Base-by-base conservation (phyloP, 176 grass and related monocot species). In the maize (Zea mays) region DNA sequence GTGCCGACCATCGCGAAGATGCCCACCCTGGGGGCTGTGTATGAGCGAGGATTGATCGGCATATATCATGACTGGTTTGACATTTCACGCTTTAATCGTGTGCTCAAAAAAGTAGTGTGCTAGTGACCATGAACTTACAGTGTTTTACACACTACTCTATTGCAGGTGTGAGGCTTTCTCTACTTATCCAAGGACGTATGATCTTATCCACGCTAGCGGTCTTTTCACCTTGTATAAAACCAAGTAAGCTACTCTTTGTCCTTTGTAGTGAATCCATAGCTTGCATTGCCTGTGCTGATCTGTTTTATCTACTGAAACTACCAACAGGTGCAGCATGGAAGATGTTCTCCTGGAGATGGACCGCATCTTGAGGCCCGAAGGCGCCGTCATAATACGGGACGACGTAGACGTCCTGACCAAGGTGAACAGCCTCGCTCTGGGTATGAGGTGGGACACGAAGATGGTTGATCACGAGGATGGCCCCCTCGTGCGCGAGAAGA, bases 51-150 rank as follows among this genome's bases (percentile, higher is more conserved):
- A 38, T 66, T 97, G 82, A 92, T 97, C 64, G 93, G 93, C 79
- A 97, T 92, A 79, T 97, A 97, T 58, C 93, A 97, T 73, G 90
- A 97, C 71, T 97, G 93, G 93, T 97, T 90, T 74, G 84, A 0
- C 40, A 43, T 52, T 77, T 55, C 20, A 77, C 12, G 5, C 54
- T 46, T 21, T 41, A 72, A 38, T 66, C 8, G 5, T 61, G 5
- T 10, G 36, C 56, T 52, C 7, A 48, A 7, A 47, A 72, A 85
- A 76, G 8, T 45, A 21, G 11, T 16, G 49, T 17, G 13, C 19
- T 67, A 41, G 9, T 58, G 7, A 20, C 5, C 73, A 81, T 6
- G 8, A 60, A 38, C 67, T 85, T 85, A 72, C 16, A 56, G n/a
- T n/a, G n/a, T 40, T 59, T 35, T 57, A 8, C n/a, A 69, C 56